Evolutionary conservation across 805 yeast genomes (phyloP).

Genomic region (Trichomonascus vanleenenianus): DNA sequence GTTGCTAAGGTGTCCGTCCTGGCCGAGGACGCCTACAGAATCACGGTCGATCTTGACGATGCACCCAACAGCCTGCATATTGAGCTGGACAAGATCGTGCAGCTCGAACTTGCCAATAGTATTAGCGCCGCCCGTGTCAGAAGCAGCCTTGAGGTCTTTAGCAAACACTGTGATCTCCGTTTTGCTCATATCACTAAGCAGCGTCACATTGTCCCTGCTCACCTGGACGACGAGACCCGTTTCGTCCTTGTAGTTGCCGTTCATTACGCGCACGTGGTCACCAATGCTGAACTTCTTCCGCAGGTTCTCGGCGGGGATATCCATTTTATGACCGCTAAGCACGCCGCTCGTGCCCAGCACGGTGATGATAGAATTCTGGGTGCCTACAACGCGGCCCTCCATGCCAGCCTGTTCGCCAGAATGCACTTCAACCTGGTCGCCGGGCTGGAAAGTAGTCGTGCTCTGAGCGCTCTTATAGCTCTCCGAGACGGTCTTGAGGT

Average conservation of each 20-base stretch:
- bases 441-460: slow-evolving; percentile 70
- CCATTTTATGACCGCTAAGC: slow-evolving; percentile 52
- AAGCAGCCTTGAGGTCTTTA: slow-evolving; percentile 80
- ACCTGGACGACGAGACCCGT: slow-evolving; percentile 88
- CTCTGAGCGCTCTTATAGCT: slow-evolving; percentile 61
- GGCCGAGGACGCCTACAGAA: slow-evolving; percentile 67
- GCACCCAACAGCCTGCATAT: slow-evolving; percentile 81
- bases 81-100: slow-evolving; percentile 83
- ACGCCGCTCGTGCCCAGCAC: slow-evolving; percentile 41
- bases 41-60: slow-evolving; percentile 87
- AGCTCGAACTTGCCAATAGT: slow-evolving; percentile 72
- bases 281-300: slow-evolving; percentile 85
- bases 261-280: slow-evolving; percentile 88
- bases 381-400: slow-evolving; percentile 66
- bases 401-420: slow-evolving; percentile 93
- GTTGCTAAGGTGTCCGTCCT: slow-evolving; percentile 68
- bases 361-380: slow-evolving; percentile 55
- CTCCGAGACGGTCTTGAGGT: slow-evolving; percentile 78
- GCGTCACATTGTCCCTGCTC: slow-evolving; percentile 76
- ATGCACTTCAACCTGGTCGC: slow-evolving; percentile 86
- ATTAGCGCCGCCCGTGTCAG: slow-evolving; percentile 75
- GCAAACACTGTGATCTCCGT: slow-evolving; percentile 90
- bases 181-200: slow-evolving; percentile 81
- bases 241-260: slow-evolving; percentile 87
- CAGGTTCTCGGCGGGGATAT: slow-evolving; percentile 73